Conservation (phyloP, 2,329 filamentous ascomycete genomes). For the Diplocarpon rosae region DNA sequence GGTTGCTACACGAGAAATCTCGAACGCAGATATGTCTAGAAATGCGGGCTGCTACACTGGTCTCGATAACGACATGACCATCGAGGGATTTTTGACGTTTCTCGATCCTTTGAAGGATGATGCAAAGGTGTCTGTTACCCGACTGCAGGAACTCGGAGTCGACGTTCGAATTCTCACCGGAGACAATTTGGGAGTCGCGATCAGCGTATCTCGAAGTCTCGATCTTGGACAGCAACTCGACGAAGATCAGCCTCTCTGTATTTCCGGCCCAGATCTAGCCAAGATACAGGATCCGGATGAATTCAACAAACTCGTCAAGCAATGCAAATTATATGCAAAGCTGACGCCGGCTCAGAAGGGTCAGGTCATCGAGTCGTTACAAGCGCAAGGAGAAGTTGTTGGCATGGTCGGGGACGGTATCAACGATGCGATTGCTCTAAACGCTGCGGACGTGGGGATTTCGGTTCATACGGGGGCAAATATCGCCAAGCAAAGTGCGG, state of each 20-base stretch:
- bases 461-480: conserved; percentile 4
- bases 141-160: conserved; percentile 8
- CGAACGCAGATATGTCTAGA: background rate
- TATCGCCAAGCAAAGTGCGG: conserved; percentile 9
- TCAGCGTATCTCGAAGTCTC: conserved; percentile 8
- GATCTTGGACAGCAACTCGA: conserved; percentile 1
- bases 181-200: conserved; percentile 9
- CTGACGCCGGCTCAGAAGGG: conserved; percentile 20
- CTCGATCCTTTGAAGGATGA: conserved; percentile 9
- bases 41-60: background rate
- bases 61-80: conserved; percentile 4
- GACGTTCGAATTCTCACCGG: conserved; percentile 8
- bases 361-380: conserved; percentile 27
- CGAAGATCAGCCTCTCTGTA: conserved; percentile 3
- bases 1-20: conserved; percentile 6
- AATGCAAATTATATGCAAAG: conserved; percentile 12
- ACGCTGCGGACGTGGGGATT: conserved; percentile 7
- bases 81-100: conserved; percentile 9
- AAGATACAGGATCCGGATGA: conserved; percentile 2
- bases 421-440: conserved; percentile 8
- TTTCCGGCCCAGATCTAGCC: conserved; percentile 7
- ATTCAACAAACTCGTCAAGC: conserved; percentile 1
- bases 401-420: conserved; percentile 13
- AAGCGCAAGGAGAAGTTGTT: conserved; percentile 15
- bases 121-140: conserved; percentile 6